Evolutionary conservation across 306 rosid species (phyloP), one percentile per base, ranked within the genome.

Genomic region (Purshia tridentata): DNA sequence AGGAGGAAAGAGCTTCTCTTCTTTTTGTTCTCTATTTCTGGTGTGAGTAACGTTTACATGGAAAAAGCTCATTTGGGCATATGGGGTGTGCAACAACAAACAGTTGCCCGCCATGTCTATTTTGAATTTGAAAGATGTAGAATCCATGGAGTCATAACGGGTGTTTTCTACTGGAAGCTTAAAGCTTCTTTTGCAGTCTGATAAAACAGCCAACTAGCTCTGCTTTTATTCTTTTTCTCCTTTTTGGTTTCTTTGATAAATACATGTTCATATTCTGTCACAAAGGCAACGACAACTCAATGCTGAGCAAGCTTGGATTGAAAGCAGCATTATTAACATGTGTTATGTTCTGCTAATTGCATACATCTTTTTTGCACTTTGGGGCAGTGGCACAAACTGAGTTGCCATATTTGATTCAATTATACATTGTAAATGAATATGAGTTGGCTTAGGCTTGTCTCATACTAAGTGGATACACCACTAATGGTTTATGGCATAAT

Each of bases 91-190:
- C 16, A 57, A 23, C 56, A 18, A 57, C n/a, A 14, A 14, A 57
- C 35, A 4, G 67, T 57, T 57, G 10, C 72, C 72, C 72, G 45
- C 45, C 23, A 29, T 48, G 20, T 14, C 19, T 35, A 9, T 22
- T 71, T 71, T 57, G 66, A 71, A 57, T 72, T 72, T 35, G 57
- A 58, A 45, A 11, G 51, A 64, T 47, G 35, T 15, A 6, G n/a
- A 70, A 22, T 51, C 23, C 37, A 51, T n/a, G 46, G 8, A 13
- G 39, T 29, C 9, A 9, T 7, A 71, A 57, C 66, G 66, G 75
- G 10, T 15, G 11, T 56, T 19, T 65, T 6, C 35, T 65, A 16
- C 52, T 44, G 9, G 42, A 16, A 55, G 16, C 45, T 16, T 23
- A 47, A 57, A 23, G 67, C 46, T 15, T 45, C 67, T 35, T 71